phyloP scores from a whole-genome alignment of 2,329 filamentous ascomycete species.

The Acrodontium crateriforme region DNA sequence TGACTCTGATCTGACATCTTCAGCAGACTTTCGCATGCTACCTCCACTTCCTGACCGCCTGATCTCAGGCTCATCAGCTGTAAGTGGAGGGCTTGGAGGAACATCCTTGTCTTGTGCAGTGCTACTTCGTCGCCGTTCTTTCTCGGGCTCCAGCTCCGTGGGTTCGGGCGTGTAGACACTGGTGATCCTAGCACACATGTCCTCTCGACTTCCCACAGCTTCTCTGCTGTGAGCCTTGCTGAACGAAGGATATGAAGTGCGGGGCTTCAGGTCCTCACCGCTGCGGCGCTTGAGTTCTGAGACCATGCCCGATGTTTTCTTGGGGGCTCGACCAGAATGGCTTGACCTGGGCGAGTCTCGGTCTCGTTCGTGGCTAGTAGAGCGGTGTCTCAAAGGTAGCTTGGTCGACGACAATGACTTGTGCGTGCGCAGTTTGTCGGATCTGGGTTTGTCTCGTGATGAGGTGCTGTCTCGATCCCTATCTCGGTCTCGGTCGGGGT shows the following conservation, averaged over 20 bases:
- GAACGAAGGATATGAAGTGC: constrained; percentile 63
- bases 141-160: constrained; percentile 24
- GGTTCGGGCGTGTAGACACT: constrained; percentile 26
- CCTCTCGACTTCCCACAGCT: constrained; percentile 48
- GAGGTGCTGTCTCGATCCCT: constrained; percentile 17
- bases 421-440: constrained; percentile 12
- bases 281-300: constrained; percentile 35
- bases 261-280: constrained; percentile 24
- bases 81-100: constrained; percentile 37
- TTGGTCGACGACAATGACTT: constrained; percentile 11
- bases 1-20: constrained; percentile 24
- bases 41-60: constrained; percentile 30
- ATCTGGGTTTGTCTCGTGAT: constrained; percentile 14
- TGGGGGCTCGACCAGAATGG: constrained; percentile 6
- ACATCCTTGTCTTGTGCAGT: no score
- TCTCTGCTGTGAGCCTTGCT: constrained; percentile 91
- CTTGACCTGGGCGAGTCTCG: constrained; percentile 11
- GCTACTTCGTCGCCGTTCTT: constrained; percentile 8
- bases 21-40: constrained; percentile 28
- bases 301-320: constrained; percentile 25
- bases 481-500: constrained; percentile 20
- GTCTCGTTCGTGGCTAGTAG: constrained; percentile 12
- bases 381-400: no score
- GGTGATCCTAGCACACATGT: constrained; percentile 16
- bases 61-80: constrained; percentile 29